A percentile compares a stretch with the other conserved stretches of the same genome.
Evolutionary conservation across 192 early-diverging fungal species (phyloP).

Genomic region (Podila epicladia): DNA sequence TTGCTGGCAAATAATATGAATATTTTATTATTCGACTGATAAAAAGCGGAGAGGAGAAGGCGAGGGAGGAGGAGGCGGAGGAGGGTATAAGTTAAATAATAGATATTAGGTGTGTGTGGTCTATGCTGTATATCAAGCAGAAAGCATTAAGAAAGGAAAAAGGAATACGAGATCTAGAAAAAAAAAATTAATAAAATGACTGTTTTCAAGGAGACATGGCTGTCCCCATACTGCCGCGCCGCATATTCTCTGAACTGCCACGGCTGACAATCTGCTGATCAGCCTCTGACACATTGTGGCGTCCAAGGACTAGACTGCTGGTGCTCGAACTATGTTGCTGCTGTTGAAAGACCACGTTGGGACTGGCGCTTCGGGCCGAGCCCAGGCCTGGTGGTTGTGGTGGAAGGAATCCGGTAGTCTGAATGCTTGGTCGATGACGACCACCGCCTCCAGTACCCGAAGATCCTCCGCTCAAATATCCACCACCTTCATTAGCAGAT

Average conservation of each 20-base stretch:
- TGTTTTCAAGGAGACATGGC: conserved; percentile 21
- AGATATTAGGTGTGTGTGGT: not conserved
- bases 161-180: not conserved
- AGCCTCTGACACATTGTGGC: conserved; percentile 42
- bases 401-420: conserved; percentile 6
- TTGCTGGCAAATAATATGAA: not conserved
- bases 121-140: not conserved
- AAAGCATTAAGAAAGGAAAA: conserved; percentile 1
- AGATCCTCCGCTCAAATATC: conserved; percentile 29
- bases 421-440: conserved; percentile 9
- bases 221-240: conserved; percentile 31
- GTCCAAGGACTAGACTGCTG: conserved; percentile 30
- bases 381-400: not conserved
- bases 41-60: not conserved
- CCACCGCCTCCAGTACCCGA: conserved; percentile 11
- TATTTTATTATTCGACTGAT: conserved; percentile 5
- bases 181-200: conserved; percentile 3
- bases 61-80: not conserved
- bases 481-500: conserved; percentile 29
- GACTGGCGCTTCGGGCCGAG: conserved; percentile 23
- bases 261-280: conserved; percentile 45
- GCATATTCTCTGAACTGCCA: conserved; percentile 37
- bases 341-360: conserved; percentile 27
- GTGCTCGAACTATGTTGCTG: conserved; percentile 40
- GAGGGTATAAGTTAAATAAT: conserved; percentile 6